phyloP scores from a whole-genome alignment of 176 grass and related monocot genomes.

The Leersia perrieri region DNA sequence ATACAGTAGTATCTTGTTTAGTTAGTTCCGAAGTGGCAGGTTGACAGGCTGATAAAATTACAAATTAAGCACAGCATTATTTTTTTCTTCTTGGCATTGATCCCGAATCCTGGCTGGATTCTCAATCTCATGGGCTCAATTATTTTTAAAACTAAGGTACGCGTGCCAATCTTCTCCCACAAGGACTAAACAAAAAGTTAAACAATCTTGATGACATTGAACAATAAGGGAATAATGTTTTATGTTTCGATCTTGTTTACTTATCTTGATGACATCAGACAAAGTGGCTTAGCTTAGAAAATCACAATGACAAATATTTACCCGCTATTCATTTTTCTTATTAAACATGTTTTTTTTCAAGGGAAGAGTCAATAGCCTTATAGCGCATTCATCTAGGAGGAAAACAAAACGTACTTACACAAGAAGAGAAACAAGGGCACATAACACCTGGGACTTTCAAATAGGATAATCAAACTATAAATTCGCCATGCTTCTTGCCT shows the following conservation, averaged over 20 bases:
- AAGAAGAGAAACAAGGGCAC: too few species aligned
- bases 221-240: neutral
- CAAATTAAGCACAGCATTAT: neutral
- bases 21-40: neutral
- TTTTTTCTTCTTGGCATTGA: constrained; percentile 14
- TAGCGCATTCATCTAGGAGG: too few species aligned
- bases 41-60: neutral
- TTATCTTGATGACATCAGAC: too few species aligned
- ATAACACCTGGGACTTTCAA: too few species aligned
- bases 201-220: neutral
- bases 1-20: neutral
- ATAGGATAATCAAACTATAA: too few species aligned
- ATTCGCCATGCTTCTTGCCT: too few species aligned
- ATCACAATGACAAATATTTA: neutral
- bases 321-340: too few species aligned
- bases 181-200: neutral
- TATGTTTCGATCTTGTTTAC: neutral
- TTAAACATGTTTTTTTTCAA: too few species aligned
- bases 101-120: constrained; percentile 36
- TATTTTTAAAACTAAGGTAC: constrained; percentile 14
- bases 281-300: neutral
- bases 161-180: neutral
- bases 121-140: constrained; percentile 42
- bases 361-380: too few species aligned
- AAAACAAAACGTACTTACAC: too few species aligned